Evolutionary conservation across 2,329 filamentous ascomycete genomes (phyloP).

Genomic region (Sporothrix phasma): DNA sequence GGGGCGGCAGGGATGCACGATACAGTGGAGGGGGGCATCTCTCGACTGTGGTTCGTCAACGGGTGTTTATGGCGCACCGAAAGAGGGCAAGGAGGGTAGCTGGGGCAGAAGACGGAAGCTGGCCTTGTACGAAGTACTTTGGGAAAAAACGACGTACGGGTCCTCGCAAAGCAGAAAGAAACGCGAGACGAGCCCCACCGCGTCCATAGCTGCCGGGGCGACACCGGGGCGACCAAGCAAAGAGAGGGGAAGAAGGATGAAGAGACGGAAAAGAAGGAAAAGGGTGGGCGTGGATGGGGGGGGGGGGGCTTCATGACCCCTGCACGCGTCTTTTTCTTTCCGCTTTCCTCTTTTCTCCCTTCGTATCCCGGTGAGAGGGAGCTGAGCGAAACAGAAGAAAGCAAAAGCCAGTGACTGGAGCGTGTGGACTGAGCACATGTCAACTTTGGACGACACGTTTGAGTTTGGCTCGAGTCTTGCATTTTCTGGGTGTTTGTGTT

Average conservation of each 20-base stretch:
- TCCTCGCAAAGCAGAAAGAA: not conserved
- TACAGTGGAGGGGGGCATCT: not conserved
- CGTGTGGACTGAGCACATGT: no score
- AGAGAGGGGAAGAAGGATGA: not conserved
- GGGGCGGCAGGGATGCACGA: not conserved
- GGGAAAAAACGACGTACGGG: not conserved
- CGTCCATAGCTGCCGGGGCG: constrained; percentile 11
- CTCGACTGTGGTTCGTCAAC: not conserved
- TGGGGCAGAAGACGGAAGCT: not conserved
- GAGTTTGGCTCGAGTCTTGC: no score
- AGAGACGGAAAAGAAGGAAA: not conserved
- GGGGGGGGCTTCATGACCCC: not conserved
- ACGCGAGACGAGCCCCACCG: not conserved
- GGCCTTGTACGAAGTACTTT: no score
- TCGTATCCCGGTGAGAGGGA: no score
- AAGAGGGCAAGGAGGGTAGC: not conserved
- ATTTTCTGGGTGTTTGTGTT: no score
- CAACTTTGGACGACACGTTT: not conserved
- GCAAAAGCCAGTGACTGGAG: no score
- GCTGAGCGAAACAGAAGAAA: not conserved
- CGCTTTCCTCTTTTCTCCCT: no score
- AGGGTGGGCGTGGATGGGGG: no score
- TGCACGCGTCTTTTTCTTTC: not conserved
- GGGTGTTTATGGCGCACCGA: not conserved
- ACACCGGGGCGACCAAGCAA: constrained; percentile 6